Conservation (phyloP, 2,329 filamentous ascomycete genomes). For the Fonsecaea monophora region DNA sequence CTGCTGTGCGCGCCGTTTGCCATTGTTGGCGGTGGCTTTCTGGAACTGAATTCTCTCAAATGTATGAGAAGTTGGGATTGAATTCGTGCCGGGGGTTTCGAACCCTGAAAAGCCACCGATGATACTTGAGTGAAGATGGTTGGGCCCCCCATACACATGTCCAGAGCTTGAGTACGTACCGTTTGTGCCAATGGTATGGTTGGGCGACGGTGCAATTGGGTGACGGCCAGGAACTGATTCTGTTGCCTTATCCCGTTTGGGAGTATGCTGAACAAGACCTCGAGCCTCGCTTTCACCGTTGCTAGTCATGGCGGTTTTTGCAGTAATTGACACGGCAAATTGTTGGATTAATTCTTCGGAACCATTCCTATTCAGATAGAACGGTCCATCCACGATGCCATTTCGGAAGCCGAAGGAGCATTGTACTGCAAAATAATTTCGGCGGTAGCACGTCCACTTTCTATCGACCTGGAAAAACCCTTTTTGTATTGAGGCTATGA, state of each 20-base stretch:
- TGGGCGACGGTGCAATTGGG: constrained; percentile 27
- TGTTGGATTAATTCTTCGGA: constrained; percentile 67
- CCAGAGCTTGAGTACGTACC: constrained; percentile 26
- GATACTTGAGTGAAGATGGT: constrained; percentile 26
- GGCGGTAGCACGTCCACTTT: constrained; percentile 90
- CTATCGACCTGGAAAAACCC: constrained; percentile 82
- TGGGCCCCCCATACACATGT: constrained; percentile 26
- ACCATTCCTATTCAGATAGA: constrained; percentile 61
- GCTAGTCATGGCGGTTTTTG: constrained; percentile 64
- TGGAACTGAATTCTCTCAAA: constrained; percentile 96
- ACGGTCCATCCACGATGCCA: constrained; percentile 60
- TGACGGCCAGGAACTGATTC: constrained; percentile 70
- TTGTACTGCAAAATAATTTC: constrained; percentile 88
- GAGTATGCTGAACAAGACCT: constrained; percentile 87
- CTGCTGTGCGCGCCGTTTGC: constrained; percentile 85
- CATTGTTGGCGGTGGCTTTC: constrained; percentile 91
- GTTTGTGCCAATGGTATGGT: constrained; percentile 19
- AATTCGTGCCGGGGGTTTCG: constrained; percentile 41
- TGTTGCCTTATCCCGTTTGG: constrained; percentile 88
- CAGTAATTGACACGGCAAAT: constrained; percentile 84
- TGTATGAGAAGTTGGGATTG: constrained; percentile 57
- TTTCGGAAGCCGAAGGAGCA: constrained; percentile 77
- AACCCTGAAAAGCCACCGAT: constrained; percentile 29
- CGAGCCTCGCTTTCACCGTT: constrained; percentile 76
- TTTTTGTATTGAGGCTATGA: constrained; percentile 83